These are phyloP conservation scores for Xylariaceae sp. DNA, from an alignment of 2,329 filamentous ascomycete genomes.

Conservation along the genomic window DNA sequence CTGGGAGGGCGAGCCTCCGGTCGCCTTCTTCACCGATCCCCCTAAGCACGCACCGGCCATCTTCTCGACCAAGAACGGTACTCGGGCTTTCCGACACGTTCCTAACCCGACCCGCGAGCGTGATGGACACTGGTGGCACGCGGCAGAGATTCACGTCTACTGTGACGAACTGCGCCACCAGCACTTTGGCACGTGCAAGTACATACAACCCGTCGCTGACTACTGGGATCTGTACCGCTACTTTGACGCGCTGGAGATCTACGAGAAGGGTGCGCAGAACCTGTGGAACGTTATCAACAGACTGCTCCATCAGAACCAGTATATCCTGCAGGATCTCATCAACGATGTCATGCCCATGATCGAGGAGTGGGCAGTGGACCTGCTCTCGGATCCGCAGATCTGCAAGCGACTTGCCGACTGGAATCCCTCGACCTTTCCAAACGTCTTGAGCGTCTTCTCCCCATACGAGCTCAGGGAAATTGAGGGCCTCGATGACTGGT, in stretches of 20 bases:
- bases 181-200: slow-evolving; percentile 7
- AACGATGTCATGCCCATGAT: slow-evolving; percentile 16
- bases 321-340: slow-evolving; percentile 22
- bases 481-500: slow-evolving; percentile 8
- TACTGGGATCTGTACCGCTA: slow-evolving; percentile 39
- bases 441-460: slow-evolving; percentile 13
- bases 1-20: slow-evolving; percentile 11
- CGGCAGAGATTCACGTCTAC: slow-evolving; percentile 25
- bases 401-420: slow-evolving; percentile 13
- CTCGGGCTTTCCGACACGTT: slow-evolving; percentile 22
- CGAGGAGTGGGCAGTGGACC: slow-evolving; percentile 9
- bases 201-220: slow-evolving; percentile 10
- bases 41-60: slow-evolving; percentile 18
- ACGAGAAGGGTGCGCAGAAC: slow-evolving; percentile 38
- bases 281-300: slow-evolving; percentile 38
- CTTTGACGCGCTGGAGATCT: slow-evolving; percentile 42
- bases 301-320: slow-evolving; percentile 32
- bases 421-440: slow-evolving; percentile 4
- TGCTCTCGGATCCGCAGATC: slow-evolving; percentile 5
- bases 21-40: slow-evolving; percentile 12
- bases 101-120: slow-evolving; percentile 21
- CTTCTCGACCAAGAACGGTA: slow-evolving; percentile 32
- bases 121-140: slow-evolving; percentile 30
- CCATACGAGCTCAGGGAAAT: slow-evolving; percentile 9
- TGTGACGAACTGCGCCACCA: slow-evolving; percentile 12